These are phyloP conservation scores for Parathielavia hyrcaniae DNA, from an alignment of 495 filamentous ascomycete species.

Conservation along the genomic window DNA sequence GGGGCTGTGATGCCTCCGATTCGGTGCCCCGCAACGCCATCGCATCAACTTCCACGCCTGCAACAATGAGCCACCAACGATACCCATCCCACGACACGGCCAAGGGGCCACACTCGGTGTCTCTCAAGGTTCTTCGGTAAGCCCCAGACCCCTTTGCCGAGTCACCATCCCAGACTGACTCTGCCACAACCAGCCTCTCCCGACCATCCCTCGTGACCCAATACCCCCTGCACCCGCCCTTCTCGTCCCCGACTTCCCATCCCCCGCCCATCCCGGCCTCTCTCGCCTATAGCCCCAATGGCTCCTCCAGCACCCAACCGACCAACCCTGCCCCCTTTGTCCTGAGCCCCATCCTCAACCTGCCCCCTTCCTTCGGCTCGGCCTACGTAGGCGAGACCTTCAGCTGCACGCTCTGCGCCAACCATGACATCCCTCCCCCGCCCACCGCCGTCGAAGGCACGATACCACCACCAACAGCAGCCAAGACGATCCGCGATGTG, in stretches of 20 bases:
- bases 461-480: background rate
- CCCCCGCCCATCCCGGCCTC: slow-evolving; percentile 38
- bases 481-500: slow-evolving; percentile 61
- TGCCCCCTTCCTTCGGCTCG: slow-evolving; percentile 86
- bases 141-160: background rate
- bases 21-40: background rate
- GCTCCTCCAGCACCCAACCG: slow-evolving; percentile 7
- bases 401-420: slow-evolving; percentile 86
- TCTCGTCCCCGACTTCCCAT: slow-evolving; percentile 15
- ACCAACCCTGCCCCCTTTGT: slow-evolving; percentile 44
- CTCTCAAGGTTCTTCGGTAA: slow-evolving; percentile 72
- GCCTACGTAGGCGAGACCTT: slow-evolving; percentile 96
- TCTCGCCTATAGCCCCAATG: slow-evolving; percentile 39
- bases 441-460: slow-evolving; percentile 5
- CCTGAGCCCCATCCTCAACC: slow-evolving; percentile 61
- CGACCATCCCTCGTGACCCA: slow-evolving; percentile 50
- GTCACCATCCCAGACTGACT: background rate
- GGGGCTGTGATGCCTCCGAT: background rate
- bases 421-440: slow-evolving; percentile 61
- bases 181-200: slow-evolving; percentile 38
- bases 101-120: slow-evolving; percentile 78
- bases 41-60: background rate
- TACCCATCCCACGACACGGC: slow-evolving; percentile 51
- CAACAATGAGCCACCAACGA: slow-evolving; percentile 47
- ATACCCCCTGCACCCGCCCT: slow-evolving; percentile 38